Conservation (phyloP, 2,329 filamentous ascomycete genomes). For the Colletotrichum musicola region DNA sequence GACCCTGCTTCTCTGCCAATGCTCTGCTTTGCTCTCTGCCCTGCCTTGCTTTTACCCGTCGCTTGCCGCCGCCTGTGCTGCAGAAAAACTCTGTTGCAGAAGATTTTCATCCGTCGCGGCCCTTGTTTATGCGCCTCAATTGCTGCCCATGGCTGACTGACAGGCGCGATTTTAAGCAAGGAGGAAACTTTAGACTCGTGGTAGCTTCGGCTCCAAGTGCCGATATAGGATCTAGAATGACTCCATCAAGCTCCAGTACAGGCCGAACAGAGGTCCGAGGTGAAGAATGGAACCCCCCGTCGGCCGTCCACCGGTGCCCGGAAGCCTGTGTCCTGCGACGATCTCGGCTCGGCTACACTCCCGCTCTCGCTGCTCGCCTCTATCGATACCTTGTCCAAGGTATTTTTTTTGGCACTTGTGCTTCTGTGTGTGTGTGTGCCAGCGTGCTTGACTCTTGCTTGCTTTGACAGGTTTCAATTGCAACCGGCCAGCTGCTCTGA, state of each 20-base stretch:
- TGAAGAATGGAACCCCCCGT: conserved; percentile 1
- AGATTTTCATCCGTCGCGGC: conserved; percentile 16
- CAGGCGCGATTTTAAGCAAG: neutral
- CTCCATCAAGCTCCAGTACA: conserved; percentile 27
- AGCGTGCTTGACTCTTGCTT: conserved; percentile 29
- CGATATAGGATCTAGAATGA: conserved; percentile 35
- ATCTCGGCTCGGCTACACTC: conserved; percentile 37
- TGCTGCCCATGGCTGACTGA: neutral
- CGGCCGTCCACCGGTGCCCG: conserved; percentile 21
- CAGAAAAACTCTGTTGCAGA: conserved; percentile 33
- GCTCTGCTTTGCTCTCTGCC: neutral
- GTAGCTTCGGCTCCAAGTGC: conserved; percentile 15
- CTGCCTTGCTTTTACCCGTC: neutral
- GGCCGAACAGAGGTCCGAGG: conserved; percentile 36
- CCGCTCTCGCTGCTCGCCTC: conserved; percentile 25
- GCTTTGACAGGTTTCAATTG: conserved; percentile 30
- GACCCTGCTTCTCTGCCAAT: conserved; percentile 3
- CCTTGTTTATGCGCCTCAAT: conserved; percentile 9
- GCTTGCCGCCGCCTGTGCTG: conserved; percentile 11
- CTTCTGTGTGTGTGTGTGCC: neutral
- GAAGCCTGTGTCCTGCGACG: conserved; percentile 31
- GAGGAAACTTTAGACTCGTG: neutral
- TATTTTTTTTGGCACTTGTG: conserved; percentile 6
- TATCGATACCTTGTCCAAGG: conserved; percentile 11
- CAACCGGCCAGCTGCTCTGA: conserved; percentile 25